Conservation (phyloP, 495 filamentous ascomycete genomes). For the Usnea hakonensis region DNA sequence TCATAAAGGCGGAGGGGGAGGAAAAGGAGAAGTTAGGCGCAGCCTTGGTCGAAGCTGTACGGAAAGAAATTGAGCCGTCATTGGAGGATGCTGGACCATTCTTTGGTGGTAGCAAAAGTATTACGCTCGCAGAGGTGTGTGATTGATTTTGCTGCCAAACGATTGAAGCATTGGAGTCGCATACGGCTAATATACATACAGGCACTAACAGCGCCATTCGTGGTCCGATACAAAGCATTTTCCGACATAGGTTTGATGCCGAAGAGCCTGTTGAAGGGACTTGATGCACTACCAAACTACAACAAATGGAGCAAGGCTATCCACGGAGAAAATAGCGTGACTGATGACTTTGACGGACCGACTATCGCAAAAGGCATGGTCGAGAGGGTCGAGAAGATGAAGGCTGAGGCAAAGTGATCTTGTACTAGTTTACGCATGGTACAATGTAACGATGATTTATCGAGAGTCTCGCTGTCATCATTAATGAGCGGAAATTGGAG, state of each 20-base stretch:
- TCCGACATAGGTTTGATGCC: constrained; percentile 14
- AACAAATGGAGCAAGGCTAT: constrained; percentile 19
- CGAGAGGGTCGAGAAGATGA: constrained; percentile 12
- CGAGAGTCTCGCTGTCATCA: background rate
- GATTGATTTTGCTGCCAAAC: background rate
- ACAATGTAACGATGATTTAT: background rate
- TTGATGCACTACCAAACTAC: constrained; percentile 17
- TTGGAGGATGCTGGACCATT: constrained; percentile 61
- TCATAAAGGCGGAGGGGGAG: constrained; percentile 35
- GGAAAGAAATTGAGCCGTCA: constrained; percentile 70
- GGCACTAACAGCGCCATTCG: constrained; percentile 21
- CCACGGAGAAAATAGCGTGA: constrained; percentile 8
- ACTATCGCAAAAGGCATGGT: background rate
- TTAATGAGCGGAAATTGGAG: background rate
- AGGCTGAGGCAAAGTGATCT: constrained; percentile 4
- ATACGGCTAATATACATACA: background rate
- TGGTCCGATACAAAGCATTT: constrained; percentile 7
- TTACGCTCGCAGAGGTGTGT: constrained; percentile 72
- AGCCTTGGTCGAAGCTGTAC: constrained; percentile 42
- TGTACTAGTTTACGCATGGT: background rate
- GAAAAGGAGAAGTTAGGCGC: constrained; percentile 33
- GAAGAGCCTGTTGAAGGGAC: constrained; percentile 9
- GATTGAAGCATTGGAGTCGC: background rate
- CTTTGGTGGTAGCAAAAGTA: constrained; percentile 68
- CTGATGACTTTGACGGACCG: constrained; percentile 13